Base-by-base conservation (phyloP, 768 basidiomycete genomes). In the Termitomyces sp. region DNA sequence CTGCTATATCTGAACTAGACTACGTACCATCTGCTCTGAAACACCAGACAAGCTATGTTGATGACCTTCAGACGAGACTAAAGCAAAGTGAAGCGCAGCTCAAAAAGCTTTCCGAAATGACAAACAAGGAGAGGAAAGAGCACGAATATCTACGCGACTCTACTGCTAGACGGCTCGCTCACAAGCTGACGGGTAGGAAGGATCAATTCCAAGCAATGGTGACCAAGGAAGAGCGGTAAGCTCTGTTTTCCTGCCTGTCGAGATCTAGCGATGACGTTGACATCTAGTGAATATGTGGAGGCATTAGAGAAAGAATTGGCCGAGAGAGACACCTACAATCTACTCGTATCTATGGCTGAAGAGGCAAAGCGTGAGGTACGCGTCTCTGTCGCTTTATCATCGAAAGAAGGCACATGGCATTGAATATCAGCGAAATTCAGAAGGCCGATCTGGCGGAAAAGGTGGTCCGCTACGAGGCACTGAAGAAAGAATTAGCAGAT, bases 161-260 rank as follows among this genome's bases (percentile, higher is more conserved):
- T 21, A 74, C 75, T 7, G 65, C 73, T 14, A 62, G 71, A 37
- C 62, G 74, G 57, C 64, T 78, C 14, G 73, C 76, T 0, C 72
- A 75, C 50, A 75, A 70, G 61, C 51, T 79, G 16, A 66, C 75
- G 4, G 78, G 79, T 4, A 71, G 73, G 57, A 73, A 68, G 59
- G 76, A 75, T 42, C 72, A 77, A 59, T 79, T 69, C 60, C 72
- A 73, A 44, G 75, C 72, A 16, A 76, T 65, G 65, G 75, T 70
- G 50, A 73, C 67, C 38, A 77, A 80, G 57, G 79, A 79, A 61
- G 79, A 81, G 62, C 63, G 71, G 79, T 79, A 57, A 25, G 70
- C 62, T 38, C 21, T 41, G 7, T 23, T 54, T 16, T 16, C 17
- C 12, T 27, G n/a, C 10, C n/a, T 16, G 19, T 27, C 3, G 16